Percentiles rank a stretch among this genome's conserved stretches.
These are phyloP conservation scores for Sclerotinia subarctica DNA, from an alignment of 2,329 filamentous ascomycete genomes.

Conservation along the genomic window DNA sequence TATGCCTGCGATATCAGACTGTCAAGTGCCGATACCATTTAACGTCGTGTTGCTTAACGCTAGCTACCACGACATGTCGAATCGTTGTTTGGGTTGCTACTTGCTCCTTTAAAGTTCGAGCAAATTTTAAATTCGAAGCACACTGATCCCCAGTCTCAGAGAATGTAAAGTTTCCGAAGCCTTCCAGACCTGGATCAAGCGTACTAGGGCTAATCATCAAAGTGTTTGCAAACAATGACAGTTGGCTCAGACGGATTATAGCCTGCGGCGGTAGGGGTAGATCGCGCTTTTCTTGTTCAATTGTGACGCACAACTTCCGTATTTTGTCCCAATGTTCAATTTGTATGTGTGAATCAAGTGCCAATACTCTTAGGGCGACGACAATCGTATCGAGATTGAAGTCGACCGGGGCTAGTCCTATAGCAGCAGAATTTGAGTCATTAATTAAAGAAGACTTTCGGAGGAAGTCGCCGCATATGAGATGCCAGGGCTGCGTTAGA, in stretches of 20 bases:
- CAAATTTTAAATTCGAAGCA: not conserved
- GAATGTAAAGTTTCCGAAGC: not conserved
- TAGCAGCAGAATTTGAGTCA: not conserved
- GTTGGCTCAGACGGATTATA: not conserved
- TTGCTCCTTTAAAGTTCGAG: not conserved
- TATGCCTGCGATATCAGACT: no score
- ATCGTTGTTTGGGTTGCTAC: not conserved
- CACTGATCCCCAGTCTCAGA: not conserved
- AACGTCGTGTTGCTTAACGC: no score
- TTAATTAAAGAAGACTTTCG: not conserved
- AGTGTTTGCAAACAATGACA: not conserved
- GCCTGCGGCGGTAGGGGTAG: no score
- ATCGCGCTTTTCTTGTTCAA: not conserved
- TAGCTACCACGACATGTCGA: no score
- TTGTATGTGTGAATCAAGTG: not conserved
- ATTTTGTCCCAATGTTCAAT: not conserved
- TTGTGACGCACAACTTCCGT: not conserved
- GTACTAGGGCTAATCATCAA: no score
- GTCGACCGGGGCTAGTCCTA: not conserved
- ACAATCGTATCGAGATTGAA: slow-evolving; percentile 8
- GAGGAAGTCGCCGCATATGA: not conserved
- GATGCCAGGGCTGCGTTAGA: no score
- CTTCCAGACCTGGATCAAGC: not conserved
- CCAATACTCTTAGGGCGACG: not conserved
- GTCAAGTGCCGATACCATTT: no score